A percentile compares a stretch with the other conserved stretches of the same genome.
phyloP scores from a whole-genome alignment of 2,329 filamentous ascomycete genomes.

The Lasiodiplodia gonubiensis region DNA sequence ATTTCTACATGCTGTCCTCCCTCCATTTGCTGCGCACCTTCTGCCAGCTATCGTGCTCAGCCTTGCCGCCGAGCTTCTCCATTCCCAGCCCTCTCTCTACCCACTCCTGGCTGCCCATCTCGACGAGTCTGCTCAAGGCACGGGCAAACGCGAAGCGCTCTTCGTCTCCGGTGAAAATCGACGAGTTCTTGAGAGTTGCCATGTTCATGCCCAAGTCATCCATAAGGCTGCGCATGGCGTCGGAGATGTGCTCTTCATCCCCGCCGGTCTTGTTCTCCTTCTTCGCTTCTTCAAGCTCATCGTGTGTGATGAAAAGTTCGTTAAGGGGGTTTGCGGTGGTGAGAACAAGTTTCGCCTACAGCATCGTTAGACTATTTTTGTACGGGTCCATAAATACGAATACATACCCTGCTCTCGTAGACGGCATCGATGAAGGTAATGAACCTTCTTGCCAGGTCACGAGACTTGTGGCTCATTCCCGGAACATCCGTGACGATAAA shows the following conservation, averaged over 20 bases:
- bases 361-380: slow-evolving; percentile 33
- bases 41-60: slow-evolving; percentile 68
- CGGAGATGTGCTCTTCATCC: slow-evolving; percentile 62
- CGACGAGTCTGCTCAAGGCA: slow-evolving; percentile 79
- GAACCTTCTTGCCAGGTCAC: slow-evolving; percentile 88
- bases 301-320: slow-evolving; percentile 39
- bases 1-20: slow-evolving; percentile 40
- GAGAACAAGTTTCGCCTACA: slow-evolving; percentile 89
- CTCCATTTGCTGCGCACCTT: slow-evolving; percentile 71
- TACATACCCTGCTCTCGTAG: slow-evolving; percentile 72
- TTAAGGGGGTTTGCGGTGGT: slow-evolving; percentile 85
- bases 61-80: slow-evolving; percentile 67
- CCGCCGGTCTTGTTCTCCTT: slow-evolving; percentile 48
- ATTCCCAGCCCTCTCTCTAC: slow-evolving; percentile 77
- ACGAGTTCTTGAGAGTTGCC: slow-evolving; percentile 80
- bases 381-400: slow-evolving; percentile 12
- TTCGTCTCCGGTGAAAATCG: slow-evolving; percentile 91
- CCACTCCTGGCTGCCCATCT: slow-evolving; percentile 97
- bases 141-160: slow-evolving; percentile 95
- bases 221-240: slow-evolving; percentile 79
- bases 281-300: slow-evolving; percentile 50
- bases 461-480: slow-evolving; percentile 83
- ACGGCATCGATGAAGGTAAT: slow-evolving; percentile 98
- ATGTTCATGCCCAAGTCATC: slow-evolving; percentile 88
- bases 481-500: slow-evolving; percentile 93